Conservation (phyloP, 1,284 basidiomycete species). For the Porphyrellus sp. region DNA sequence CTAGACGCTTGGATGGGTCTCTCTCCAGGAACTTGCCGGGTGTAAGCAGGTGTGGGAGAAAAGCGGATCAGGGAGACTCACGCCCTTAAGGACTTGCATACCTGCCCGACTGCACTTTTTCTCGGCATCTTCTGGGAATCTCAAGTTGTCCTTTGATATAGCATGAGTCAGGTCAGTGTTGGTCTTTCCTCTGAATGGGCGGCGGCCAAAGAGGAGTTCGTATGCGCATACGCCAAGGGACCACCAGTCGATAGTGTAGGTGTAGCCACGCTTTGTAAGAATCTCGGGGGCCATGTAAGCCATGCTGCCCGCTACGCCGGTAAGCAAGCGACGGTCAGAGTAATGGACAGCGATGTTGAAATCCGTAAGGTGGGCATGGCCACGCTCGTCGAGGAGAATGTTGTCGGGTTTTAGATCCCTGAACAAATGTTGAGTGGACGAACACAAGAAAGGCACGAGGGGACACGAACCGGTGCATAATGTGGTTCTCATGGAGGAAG, state of each 20-base stretch:
- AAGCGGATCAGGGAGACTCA: slow-evolving; percentile 40
- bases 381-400: slow-evolving; percentile 91
- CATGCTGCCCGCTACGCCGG: slow-evolving; percentile 98
- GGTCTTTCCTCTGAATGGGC: slow-evolving; percentile 90
- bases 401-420: slow-evolving; percentile 98
- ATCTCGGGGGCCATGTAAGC: slow-evolving; percentile 99
- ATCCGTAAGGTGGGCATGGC: slow-evolving; percentile 96
- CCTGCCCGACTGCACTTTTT: slow-evolving; percentile 66
- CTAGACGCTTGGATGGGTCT: slow-evolving; percentile 78
- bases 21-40: slow-evolving; percentile 75
- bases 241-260: slow-evolving; percentile 95
- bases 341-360: slow-evolving; percentile 99
- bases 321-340: slow-evolving; percentile 76
- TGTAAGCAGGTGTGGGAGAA: slow-evolving; percentile 11
- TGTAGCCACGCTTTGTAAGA: slow-evolving; percentile 79
- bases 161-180: slow-evolving; percentile 88
- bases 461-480: slow-evolving; percentile 83
- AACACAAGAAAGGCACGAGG: slow-evolving; percentile 34
- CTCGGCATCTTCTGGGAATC: slow-evolving; percentile 77
- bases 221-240: slow-evolving; percentile 90
- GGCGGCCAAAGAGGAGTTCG: slow-evolving; percentile 87
- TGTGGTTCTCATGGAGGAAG: slow-evolving; percentile 87
- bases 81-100: slow-evolving; percentile 64
- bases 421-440: slow-evolving; percentile 15
- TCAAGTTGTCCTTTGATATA: slow-evolving; percentile 73